Evolutionary conservation across 2,329 filamentous ascomycete species (phyloP), one percentile per base, ranked within the genome.

Genomic region (Neonectria neomacrospora): DNA sequence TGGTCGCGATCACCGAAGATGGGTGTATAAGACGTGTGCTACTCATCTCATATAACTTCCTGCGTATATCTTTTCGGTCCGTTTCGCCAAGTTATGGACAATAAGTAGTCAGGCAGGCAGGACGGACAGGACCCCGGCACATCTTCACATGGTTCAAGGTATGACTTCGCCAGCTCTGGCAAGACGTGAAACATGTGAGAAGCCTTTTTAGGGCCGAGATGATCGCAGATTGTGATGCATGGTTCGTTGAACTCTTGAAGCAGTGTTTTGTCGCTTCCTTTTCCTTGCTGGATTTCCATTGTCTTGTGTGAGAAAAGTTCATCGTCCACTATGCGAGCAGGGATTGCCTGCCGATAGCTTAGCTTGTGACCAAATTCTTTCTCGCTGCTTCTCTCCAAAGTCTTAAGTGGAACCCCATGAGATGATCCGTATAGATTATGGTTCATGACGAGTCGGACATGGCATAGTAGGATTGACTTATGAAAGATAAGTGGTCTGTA

Each of bases 71-170:
- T 6, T 26, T 26, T 14, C n/a, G n/a, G 10, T 7, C 26, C 23
- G 16, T 18, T 18, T 34, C 34, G 6, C 22, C 9, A 6, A 1
- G 18, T 9, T 7, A 66, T 20, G 12, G 18, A 47, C 11, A 66
- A 37, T 6, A 54, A 47, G 34, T 66, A 66, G 22, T 66, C 64
- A 10, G 62, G 62, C 22, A 58, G 7, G 23, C 64, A 66, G 1
- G 20, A 9, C 1, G 57, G 61, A 10, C 63, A 66, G 8, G 61
- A 66, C 1, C 47, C 56, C 2, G 45, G 11, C 2, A 56, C 55
- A 22, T 54, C 22, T 6, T 56, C 28, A 9, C 51, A 65, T 8
- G 37, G 20, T 1, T 20, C 12, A 11, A 56, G 30, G 3, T 11
- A 22, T 18, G 16, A 32, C 14, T 20, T 5, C 16, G 14, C 12